Evolutionary conservation across 441 rosid genomes (phyloP).

Genomic region (Raphanus hybrid): DNA sequence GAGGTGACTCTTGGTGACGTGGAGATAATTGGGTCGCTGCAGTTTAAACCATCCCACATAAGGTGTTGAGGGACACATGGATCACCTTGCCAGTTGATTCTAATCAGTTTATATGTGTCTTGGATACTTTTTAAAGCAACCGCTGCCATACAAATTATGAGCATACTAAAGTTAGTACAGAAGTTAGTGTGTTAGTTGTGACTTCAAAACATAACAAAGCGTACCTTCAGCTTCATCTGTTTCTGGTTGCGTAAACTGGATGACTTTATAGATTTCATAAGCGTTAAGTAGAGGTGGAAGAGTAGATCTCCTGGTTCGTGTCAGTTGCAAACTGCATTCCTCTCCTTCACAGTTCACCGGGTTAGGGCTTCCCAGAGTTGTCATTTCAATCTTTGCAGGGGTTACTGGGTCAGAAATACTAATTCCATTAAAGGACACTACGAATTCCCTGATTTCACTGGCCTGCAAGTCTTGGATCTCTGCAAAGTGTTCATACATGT

Average conservation of each 20-base stretch:
- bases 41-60: slow-evolving; percentile 10
- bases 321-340: slow-evolving; percentile 6
- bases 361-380: rapidly evolving
- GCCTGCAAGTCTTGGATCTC: slow-evolving; percentile 33
- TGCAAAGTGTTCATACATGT: slow-evolving; percentile 36
- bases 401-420: too few species aligned
- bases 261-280: slow-evolving; percentile 39
- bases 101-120: not conserved
- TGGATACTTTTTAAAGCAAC: not conserved
- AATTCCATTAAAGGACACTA: not conserved
- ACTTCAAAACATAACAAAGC: not conserved
- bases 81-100: slow-evolving; percentile 31
- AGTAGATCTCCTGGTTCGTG: slow-evolving; percentile 37
- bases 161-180: too few species aligned
- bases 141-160: not conserved
- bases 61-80: slow-evolving; percentile 15
- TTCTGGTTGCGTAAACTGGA: slow-evolving; percentile 21
- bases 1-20: slow-evolving; percentile 14
- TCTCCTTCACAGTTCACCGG: not conserved
- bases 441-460: slow-evolving; percentile 23
- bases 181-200: not conserved
- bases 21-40: not conserved
- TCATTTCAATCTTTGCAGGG: not conserved
- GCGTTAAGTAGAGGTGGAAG: slow-evolving; percentile 42
- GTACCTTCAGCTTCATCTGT: slow-evolving; percentile 15